Base-by-base conservation (phyloP, 2,329 filamentous ascomycete species). In the Arthrobotrys iridis region DNA sequence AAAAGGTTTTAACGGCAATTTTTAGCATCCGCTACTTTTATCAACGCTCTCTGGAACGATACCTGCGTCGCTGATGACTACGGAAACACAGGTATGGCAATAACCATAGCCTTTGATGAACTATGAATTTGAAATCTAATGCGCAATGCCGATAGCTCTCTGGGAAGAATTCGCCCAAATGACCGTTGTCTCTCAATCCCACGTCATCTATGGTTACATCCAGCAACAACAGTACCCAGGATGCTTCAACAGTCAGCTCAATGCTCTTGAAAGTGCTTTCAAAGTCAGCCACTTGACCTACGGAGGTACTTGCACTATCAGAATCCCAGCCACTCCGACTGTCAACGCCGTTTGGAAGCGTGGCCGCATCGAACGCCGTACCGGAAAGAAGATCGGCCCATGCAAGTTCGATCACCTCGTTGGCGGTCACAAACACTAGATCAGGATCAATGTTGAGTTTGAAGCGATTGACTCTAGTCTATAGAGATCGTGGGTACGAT, bases 81-180 rank as follows among this genome's bases (percentile, higher is more conserved):
- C 35, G 66, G 66, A 43, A 70, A 70, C 6, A 70, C 57, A 33
- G 66, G 66, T 70, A 70, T 41, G 65, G 7, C n/a, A 11, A 30
- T 35, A 18, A n/a, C n/a, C n/a, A n/a, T 24, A 18, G 18, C 13
- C 6, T 35, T 20, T 48, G 3, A 13, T n/a, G 3, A n/a, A 4
- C 10, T 28, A n/a, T 59, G 33, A 13, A 18, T 11, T 2, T 26
- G 6, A 20, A 11, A 24, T 28, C 30, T 64, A 52, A 37, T 20
- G 0, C 4, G 5, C 4, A 1, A 1, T 28, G 1, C 20, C 20
- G 13, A 4, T 15, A 70, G 66, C 46, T 13, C 45, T 40, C 4
- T 70, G 57, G 66, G 66, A 70, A 45, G 66, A 70, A 57, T 70
- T 70, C n/a, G 66, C 66, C 10, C 66, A 70, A 62, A 70, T 70